Percentiles rank a stretch among this genome's conserved stretches.
These are phyloP conservation scores for Piper longum DNA, from an alignment of 164 flowering plant genomes.

Conservation along the genomic window DNA sequence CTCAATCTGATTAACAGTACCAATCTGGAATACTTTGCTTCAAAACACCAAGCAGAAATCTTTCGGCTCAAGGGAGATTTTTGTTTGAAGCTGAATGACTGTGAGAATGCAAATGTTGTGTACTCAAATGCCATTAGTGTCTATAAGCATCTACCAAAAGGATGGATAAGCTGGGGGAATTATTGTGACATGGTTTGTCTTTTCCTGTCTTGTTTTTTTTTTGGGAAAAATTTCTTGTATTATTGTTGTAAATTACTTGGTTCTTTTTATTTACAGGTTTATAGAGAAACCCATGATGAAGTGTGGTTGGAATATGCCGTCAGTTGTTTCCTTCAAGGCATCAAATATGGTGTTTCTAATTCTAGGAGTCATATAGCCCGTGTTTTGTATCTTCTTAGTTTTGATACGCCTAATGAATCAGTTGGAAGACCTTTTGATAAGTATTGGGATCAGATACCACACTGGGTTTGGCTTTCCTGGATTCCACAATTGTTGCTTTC, in stretches of 20 bases:
- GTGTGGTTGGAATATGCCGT: conserved; percentile 95
- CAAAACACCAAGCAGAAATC: conserved; percentile 82
- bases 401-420: conserved; percentile 80
- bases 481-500: conserved; percentile 94
- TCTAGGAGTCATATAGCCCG: conserved; percentile 93
- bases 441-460: conserved; percentile 80
- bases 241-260: not conserved
- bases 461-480: conserved; percentile 99
- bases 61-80: conserved; percentile 93
- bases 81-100: conserved; percentile 64
- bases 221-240: not conserved
- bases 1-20: conserved; percentile 91
- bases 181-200: conserved; percentile 89
- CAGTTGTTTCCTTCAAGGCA: conserved; percentile 96
- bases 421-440: conserved; percentile 93
- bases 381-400: conserved; percentile 85
- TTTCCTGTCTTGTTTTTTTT: not conserved
- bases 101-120: conserved; percentile 73
- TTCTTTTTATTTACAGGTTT: conserved; percentile 41
- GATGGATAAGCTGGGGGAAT: conserved; percentile 99
- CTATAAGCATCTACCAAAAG: conserved; percentile 87
- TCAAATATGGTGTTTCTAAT: conserved; percentile 82
- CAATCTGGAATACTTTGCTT: conserved; percentile 84
- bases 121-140: conserved; percentile 83
- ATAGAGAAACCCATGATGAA: conserved; percentile 77